A percentile compares a stretch with the other conserved stretches of the same genome.
These are phyloP conservation scores for Globisporangium sylvaticum DNA, from an alignment of 352 stramenopile genomes.

Conservation along the genomic window DNA sequence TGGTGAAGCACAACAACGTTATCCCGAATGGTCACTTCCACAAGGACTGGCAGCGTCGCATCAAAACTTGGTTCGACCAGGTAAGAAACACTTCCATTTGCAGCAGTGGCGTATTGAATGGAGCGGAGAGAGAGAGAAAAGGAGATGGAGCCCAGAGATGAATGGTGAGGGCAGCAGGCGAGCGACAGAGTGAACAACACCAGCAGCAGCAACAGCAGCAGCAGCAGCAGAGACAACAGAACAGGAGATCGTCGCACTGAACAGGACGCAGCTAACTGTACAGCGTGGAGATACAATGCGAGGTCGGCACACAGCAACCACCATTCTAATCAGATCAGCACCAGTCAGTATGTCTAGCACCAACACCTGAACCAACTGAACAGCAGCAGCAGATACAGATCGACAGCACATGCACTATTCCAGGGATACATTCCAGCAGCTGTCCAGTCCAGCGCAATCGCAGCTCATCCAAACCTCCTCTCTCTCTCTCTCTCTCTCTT, in stretches of 20 bases:
- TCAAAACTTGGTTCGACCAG: constrained; percentile 97
- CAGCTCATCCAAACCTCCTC: not conserved
- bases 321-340: not conserved
- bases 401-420: not conserved
- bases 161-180: not conserved
- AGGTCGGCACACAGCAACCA: not conserved
- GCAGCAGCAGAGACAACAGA: not conserved
- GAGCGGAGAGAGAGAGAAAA: constrained; percentile 4
- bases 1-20: constrained; percentile 99
- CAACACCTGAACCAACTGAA: not conserved
- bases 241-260: not conserved
- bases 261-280: not conserved
- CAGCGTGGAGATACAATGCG: not conserved
- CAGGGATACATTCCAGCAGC: not conserved
- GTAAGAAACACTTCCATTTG: constrained; percentile 32
- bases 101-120: not conserved
- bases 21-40: constrained; percentile 99
- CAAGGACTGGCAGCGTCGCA: constrained; percentile 98
- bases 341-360: not conserved
- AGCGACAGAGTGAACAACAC: not conserved
- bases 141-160: not conserved
- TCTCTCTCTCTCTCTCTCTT: not conserved
- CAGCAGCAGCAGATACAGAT: not conserved
- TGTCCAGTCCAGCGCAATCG: not conserved
- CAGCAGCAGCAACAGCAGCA: not conserved